Percentiles rank a stretch among this genome's conserved stretches.
phyloP scores from a whole-genome alignment of 352 stramenopile species.

The Globisporangium solare region DNA sequence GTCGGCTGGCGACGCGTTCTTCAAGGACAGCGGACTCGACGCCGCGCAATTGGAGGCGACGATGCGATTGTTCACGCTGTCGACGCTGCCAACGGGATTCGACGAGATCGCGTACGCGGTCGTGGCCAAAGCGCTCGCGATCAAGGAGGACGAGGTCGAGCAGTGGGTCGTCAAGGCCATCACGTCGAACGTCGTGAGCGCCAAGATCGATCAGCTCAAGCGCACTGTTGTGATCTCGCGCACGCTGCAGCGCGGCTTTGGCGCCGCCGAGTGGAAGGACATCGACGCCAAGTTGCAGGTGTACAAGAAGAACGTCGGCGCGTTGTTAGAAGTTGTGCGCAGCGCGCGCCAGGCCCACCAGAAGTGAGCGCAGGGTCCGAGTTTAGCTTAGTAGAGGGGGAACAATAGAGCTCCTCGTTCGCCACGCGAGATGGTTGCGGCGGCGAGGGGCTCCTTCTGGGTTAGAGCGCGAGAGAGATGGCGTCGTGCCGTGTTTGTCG shows the following conservation, averaged over 20 bases:
- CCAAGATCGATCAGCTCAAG: conserved; percentile 94
- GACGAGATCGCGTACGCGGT: conserved; percentile 89
- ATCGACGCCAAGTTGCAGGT: conserved; percentile 84
- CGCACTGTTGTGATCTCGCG: conserved; percentile 87
- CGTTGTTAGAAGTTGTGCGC: conserved; percentile 83
- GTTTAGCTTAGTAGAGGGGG: neutral
- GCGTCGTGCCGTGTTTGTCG: neutral
- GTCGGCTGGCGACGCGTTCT: conserved; percentile 51
- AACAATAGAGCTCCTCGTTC: neutral
- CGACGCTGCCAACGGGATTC: conserved; percentile 87
- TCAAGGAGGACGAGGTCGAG: conserved; percentile 87
- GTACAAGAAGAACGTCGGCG: conserved; percentile 93
- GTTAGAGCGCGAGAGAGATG: neutral
- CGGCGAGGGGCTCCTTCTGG: neutral
- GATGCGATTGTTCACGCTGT: conserved; percentile 93
- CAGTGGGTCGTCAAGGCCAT: conserved; percentile 94
- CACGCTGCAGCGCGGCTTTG: conserved; percentile 78
- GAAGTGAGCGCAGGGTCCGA: conserved; percentile 26
- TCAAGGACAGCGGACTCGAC: conserved; percentile 52
- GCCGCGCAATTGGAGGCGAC: conserved; percentile 65
- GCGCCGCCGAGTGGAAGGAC: conserved; percentile 86
- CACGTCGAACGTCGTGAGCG: conserved; percentile 84
- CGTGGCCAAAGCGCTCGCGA: conserved; percentile 79
- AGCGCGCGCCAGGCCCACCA: conserved; percentile 65
- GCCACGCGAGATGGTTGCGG: neutral